Evolutionary conservation across 352 stramenopile species (phyloP), one percentile per base, ranked within the genome.

Genomic region (Pythium inflatum): DNA sequence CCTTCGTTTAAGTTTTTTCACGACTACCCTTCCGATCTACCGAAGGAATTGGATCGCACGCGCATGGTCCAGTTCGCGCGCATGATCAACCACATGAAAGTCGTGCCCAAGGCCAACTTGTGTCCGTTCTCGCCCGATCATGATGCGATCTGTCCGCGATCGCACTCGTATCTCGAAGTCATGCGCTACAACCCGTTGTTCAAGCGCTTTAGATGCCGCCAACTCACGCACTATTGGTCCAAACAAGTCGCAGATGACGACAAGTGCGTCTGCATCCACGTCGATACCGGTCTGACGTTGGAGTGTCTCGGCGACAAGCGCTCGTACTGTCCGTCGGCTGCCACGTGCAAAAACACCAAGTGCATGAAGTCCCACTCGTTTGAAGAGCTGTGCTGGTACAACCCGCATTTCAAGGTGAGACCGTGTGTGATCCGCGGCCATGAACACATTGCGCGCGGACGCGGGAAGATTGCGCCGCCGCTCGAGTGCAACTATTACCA

Each of bases 161-260:
- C 79, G 62, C 79, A 87, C 55, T 75, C 74, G 48, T 84, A 84
- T 51, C 45, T 79, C 7, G 79, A 87, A 48, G 77, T 87, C 20
- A 87, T 87, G 79, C 53, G 69, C 49, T 87, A 80, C 68, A 87
- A 87, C 31, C 79, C 79, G 45, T 49, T 83, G 28, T 87, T 78
- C 64, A 87, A 87, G 68, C 74, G 76, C 7, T 53, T 87, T 48
- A 60, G 75, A 28, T 87, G 79, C 56, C 70, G 71, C 13, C 79
- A 87, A 41, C 54, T 67, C 1, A 75, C 67, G 56, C 79, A 87
- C 40, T 87, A 81, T 48, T 87, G 69, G 68, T 61, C 70, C 18
- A 77, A 53, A 30, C 67, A 81, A 63, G 64, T 87, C 25, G 64
- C 74, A 30, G 79, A 87, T 70, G 66, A 80, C 53, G 62, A 79